Base-by-base conservation (phyloP, 805 yeast species). In the Candida argentea region DNA sequence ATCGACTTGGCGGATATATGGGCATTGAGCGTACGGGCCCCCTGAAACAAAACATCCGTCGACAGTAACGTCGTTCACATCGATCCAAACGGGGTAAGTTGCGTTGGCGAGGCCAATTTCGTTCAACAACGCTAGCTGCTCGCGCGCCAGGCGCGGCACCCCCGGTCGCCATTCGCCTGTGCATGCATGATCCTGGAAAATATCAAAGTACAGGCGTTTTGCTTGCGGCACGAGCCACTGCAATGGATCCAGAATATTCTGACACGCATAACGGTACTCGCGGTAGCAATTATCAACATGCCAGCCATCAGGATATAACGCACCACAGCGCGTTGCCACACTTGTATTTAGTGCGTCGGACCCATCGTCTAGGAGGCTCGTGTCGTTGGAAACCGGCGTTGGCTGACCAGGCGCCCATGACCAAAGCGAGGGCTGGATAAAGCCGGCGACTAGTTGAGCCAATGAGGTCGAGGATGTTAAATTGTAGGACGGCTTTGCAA, bases 11-110 rank as follows among this genome's bases (percentile, higher is more conserved):
- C 58, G 59, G 32, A 69, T 71, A 46, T 86, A 86, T 0, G 96
- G 95, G 47, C 97, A 87, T 18, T 56, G 46, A 0, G 89, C 77
- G 35, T 70, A 63, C 0, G 84, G 72, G 0, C 94, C 95, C 1
- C 94, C 95, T 8, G 70, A 51, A 4, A 86, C 86, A 87, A 91
- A 89, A 45, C 97, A 87, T 30, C 73, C 69, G 3, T 66, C 54
- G 13, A 76, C 73, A 1, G 83, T 69, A 14, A 89, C 64, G 11
- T 87, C 83, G 46, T 89, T 87, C 37, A 85, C 40, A 52, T 84
- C 85, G 3, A 85, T 70, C 96, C 96, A 87, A 0, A 73, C 57
- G 0, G 70, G 69, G 9, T 39, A 50, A 10, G 35, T 39, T 2
- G 43, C 35, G 10, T 52, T 47, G 3, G 40, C 34, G 0, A 30